These are phyloP conservation scores for Alternaria gansuensis DNA, from an alignment of 2,329 filamentous ascomycete species.

Conservation along the genomic window DNA sequence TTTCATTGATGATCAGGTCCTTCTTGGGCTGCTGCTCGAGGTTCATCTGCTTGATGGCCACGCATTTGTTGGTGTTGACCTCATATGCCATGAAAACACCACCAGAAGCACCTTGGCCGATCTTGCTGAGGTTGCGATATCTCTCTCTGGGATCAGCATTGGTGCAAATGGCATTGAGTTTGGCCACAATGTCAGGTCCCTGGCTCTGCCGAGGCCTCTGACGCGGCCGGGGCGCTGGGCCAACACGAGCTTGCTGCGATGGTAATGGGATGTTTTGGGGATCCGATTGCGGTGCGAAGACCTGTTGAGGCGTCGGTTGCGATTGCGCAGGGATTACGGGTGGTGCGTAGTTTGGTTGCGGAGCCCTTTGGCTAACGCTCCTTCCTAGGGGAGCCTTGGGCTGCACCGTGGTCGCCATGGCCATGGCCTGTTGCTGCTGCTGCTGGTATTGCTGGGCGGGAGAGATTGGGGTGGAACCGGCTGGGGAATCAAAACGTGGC, in stretches of 20 bases:
- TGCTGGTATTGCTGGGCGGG: constrained; percentile 70
- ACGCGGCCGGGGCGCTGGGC: constrained; percentile 72
- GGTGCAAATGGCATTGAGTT: constrained; percentile 88
- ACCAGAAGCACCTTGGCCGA: constrained; percentile 95
- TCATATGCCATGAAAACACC: constrained; percentile 95
- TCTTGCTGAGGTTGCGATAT: constrained; percentile 89
- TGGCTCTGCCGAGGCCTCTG: constrained; percentile 82
- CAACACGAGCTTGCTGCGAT: constrained; percentile 61
- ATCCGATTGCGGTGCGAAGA: constrained; percentile 53
- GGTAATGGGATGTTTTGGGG: constrained; percentile 56
- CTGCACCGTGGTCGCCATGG: constrained; percentile 74
- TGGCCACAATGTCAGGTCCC: constrained; percentile 80
- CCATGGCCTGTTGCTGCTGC: constrained; percentile 83
- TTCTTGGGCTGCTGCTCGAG: constrained; percentile 98
- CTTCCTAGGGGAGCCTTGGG: constrained; percentile 77
- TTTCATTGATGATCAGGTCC: constrained; percentile 98
- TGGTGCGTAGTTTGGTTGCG: constrained; percentile 43
- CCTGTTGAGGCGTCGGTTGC: constrained; percentile 62
- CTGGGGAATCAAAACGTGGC: constrained; percentile 58
- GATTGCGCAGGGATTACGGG: constrained; percentile 55
- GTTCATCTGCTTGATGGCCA: constrained; percentile 99
- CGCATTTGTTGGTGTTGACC: constrained; percentile 80
- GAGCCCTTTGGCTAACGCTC: constrained; percentile 73
- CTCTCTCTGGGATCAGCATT: constrained; percentile 87
- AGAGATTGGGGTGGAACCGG: constrained; percentile 47